Percentiles rank a stretch among this genome's conserved stretches.
Evolutionary conservation across 352 stramenopile species (phyloP).

Genomic region (Phytophthora litchii): DNA sequence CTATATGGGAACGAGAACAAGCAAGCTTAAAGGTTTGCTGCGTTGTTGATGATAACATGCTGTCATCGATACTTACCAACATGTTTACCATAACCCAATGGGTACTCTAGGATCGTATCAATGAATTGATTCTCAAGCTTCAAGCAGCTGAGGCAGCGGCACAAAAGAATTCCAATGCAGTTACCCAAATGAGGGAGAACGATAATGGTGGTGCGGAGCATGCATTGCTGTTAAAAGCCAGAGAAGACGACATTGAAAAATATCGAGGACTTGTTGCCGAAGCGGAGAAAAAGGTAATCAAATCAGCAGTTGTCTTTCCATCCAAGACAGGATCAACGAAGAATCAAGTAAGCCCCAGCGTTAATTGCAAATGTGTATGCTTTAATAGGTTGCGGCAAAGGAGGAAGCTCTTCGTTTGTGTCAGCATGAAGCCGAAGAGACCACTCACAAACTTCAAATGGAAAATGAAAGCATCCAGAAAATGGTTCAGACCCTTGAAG

Average conservation of each 20-base stretch:
- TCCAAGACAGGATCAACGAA: background rate
- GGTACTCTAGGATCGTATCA: constrained; percentile 45
- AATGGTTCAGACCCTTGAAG: constrained; percentile 52
- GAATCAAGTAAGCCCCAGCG: background rate
- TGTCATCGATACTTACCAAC: background rate
- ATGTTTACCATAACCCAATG: background rate
- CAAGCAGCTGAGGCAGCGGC: constrained; percentile 53
- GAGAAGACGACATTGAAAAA: constrained; percentile 59
- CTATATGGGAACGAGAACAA: constrained; percentile 56
- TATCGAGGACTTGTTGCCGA: constrained; percentile 39
- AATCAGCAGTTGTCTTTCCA: background rate
- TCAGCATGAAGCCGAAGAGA: constrained; percentile 55
- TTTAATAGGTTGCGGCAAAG: constrained; percentile 43
- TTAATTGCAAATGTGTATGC: background rate
- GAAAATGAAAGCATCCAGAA: constrained; percentile 57
- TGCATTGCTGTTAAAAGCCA: constrained; percentile 40
- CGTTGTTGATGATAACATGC: background rate
- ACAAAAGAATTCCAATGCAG: constrained; percentile 32
- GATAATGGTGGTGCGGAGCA: constrained; percentile 26
- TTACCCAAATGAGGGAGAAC: constrained; percentile 23
- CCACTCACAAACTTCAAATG: constrained; percentile 49
- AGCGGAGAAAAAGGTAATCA: constrained; percentile 60
- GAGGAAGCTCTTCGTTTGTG: constrained; percentile 49
- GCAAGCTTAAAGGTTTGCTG: constrained; percentile 46
- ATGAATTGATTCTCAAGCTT: constrained; percentile 60